These are phyloP conservation scores for Solidago caesia DNA, from an alignment of 129 eudicot genomes.

Conservation along the genomic window DNA sequence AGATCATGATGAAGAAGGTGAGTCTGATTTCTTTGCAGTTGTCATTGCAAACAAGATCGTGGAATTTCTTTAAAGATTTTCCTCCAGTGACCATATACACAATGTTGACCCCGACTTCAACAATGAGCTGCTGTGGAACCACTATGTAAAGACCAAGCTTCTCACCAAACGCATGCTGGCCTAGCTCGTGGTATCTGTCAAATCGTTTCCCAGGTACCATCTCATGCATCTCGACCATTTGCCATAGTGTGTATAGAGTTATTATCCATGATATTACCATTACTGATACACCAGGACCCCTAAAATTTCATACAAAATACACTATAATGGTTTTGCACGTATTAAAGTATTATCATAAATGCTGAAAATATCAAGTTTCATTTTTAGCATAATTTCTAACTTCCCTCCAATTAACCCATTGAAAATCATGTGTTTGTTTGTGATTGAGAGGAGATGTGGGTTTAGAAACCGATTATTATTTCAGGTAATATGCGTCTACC, in stretches of 20 bases:
- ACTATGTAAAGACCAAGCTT: constrained; percentile 41
- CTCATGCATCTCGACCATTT: constrained; percentile 42
- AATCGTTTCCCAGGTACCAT: constrained; percentile 38
- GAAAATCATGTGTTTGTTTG: no score
- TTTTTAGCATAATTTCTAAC: no score
- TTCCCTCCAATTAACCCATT: no score
- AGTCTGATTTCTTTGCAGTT: constrained; percentile 30
- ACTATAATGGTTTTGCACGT: neutral
- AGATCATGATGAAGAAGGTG: constrained; percentile 51
- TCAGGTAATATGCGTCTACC: neutral
- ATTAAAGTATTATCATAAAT: neutral
- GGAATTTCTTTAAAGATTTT: constrained; percentile 27
- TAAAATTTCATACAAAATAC: constrained; percentile 17
- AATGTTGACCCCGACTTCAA: constrained; percentile 37
- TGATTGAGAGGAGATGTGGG: neutral
- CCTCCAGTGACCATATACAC: constrained; percentile 40
- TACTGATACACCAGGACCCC: constrained; percentile 39
- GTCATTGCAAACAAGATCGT: constrained; percentile 23
- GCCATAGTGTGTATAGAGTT: constrained; percentile 39
- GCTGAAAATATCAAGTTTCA: neutral
- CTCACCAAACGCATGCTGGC: constrained; percentile 39
- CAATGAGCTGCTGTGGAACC: constrained; percentile 36
- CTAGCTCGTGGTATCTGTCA: constrained; percentile 50
- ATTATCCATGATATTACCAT: constrained; percentile 37
- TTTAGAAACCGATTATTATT: no score